Percentiles rank a stretch among this genome's conserved stretches.
Conservation (phyloP, 106 monocot species). For the Dendrobium officinale region DNA sequence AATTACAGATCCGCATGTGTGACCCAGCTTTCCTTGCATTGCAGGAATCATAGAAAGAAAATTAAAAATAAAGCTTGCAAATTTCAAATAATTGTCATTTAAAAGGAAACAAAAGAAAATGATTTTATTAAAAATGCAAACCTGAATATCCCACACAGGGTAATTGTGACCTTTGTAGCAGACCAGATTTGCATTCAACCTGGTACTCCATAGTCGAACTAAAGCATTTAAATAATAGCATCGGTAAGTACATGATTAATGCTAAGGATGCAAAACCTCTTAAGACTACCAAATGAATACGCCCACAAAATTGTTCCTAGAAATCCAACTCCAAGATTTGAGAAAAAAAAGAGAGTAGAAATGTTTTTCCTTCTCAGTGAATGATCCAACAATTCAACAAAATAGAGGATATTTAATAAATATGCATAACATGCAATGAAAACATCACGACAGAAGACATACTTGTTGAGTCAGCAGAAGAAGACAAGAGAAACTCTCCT, state of each 20-base stretch:
- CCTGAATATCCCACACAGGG: slow-evolving; percentile 99
- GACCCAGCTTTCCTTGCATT: neutral
- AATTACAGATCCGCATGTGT: neutral
- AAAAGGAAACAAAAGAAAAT: neutral
- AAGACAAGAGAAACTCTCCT: slow-evolving; percentile 87
- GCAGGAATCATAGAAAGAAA: neutral
- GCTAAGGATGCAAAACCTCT: neutral
- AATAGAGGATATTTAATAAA: neutral
- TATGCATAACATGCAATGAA: neutral
- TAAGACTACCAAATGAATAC: neutral
- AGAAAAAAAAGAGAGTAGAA: neutral
- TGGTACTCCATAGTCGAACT: slow-evolving; percentile 96
- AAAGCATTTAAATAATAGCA: slow-evolving; percentile 20
- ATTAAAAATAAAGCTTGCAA: neutral
- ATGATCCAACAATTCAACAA: neutral
- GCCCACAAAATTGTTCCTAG: neutral
- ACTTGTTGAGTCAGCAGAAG: slow-evolving; percentile 95
- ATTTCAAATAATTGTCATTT: neutral
- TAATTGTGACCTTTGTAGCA: slow-evolving; percentile 98
- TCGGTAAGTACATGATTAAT: neutral
- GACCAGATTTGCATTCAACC: slow-evolving; percentile 87
- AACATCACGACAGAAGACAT: slow-evolving; percentile 8
- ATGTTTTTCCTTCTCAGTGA: neutral
- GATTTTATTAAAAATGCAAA: slow-evolving; percentile 18
- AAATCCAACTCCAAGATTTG: neutral